phyloP scores from a whole-genome alignment of 768 basidiomycete genomes.

The Lentinula aciculospora region DNA sequence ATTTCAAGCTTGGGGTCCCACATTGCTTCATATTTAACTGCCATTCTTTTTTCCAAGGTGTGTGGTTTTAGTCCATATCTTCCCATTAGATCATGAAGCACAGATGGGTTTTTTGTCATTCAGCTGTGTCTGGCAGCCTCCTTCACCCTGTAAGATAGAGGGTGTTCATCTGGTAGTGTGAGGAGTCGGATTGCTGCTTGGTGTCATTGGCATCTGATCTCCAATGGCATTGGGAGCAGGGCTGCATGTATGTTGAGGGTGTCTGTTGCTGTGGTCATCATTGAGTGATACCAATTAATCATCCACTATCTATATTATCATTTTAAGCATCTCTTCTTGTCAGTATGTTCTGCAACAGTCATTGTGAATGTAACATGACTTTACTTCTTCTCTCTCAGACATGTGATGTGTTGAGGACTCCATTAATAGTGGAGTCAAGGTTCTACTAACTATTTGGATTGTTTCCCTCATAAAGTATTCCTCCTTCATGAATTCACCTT shows the following conservation, averaged over 20 bases:
- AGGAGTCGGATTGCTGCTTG: constrained; percentile 3
- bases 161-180: constrained; percentile 8
- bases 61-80: constrained; percentile 5
- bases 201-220: background rate
- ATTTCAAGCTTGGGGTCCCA: background rate
- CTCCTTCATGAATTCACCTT: too few relatives aligned
- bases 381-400: too few relatives aligned
- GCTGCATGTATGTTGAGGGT: constrained; percentile 8
- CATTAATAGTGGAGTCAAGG: too few relatives aligned
- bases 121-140: background rate
- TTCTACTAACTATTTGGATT: too few relatives aligned
- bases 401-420: too few relatives aligned
- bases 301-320: too few relatives aligned
- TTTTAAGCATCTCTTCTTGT: too few relatives aligned
- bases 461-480: too few relatives aligned
- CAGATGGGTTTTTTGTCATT: constrained; percentile 2
- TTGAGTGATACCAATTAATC: too few relatives aligned
- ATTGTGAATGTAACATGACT: too few relatives aligned
- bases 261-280: constrained; percentile 9
- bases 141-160: background rate
- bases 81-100: background rate
- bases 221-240: constrained; percentile 9
- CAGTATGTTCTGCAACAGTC: too few relatives aligned
- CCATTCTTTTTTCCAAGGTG: background rate
- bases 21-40: background rate